Evolutionary conservation across 2,329 filamentous ascomycete species (phyloP).

Genomic region (Fusarium sp.): DNA sequence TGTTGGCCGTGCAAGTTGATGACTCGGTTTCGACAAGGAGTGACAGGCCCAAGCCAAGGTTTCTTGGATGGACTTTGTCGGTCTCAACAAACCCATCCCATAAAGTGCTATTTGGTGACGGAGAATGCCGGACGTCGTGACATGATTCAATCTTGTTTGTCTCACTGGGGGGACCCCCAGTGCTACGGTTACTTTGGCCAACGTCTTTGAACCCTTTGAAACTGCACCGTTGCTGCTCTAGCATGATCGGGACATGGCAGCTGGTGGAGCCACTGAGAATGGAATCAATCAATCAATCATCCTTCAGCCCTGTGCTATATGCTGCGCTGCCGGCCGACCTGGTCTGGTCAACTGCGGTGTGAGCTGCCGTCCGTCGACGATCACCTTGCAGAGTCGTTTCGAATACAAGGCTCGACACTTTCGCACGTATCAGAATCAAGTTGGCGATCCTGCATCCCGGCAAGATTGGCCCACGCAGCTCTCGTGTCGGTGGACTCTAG

Average conservation of each 20-base stretch:
- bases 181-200: background rate
- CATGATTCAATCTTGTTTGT: constrained; percentile 2
- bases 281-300: background rate
- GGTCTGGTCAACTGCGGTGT: constrained; percentile 4
- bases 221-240: background rate
- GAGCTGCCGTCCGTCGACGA: constrained; percentile 21
- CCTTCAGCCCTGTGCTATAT: constrained; percentile 31
- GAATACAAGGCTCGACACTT: constrained; percentile 20
- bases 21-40: constrained; percentile 17
- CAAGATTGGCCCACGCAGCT: constrained; percentile 4
- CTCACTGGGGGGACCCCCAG: background rate
- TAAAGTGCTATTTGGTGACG: background rate
- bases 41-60: background rate
- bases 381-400: constrained; percentile 22
- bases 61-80: background rate
- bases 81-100: background rate
- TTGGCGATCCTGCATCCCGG: background rate
- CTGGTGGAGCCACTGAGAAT: background rate
- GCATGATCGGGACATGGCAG: constrained; percentile 13
- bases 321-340: background rate
- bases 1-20: constrained; percentile 13
- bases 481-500: constrained; percentile 3
- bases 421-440: constrained; percentile 19
- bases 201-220: constrained; percentile 5
- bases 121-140: background rate